Evolutionary conservation across 2,329 filamentous ascomycete genomes (phyloP).

Genomic region (Knufia fluminis): DNA sequence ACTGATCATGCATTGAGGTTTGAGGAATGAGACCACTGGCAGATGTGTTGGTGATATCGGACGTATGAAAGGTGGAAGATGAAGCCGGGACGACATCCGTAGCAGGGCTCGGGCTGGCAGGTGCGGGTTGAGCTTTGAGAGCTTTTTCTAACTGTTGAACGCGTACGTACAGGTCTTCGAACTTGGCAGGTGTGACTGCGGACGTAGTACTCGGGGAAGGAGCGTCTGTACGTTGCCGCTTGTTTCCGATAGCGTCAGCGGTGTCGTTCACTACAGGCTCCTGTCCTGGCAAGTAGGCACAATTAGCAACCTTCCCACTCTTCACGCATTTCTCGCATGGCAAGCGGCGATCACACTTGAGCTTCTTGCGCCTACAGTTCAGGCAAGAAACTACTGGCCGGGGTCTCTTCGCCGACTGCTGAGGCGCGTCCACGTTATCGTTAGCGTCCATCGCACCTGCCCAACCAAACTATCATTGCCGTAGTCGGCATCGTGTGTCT

Average conservation of each 20-base stretch:
- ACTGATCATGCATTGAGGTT: too few species aligned
- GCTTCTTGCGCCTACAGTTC: constrained; percentile 40
- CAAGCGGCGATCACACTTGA: constrained; percentile 46
- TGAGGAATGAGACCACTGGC: too few species aligned
- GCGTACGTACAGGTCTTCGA: constrained; percentile 17
- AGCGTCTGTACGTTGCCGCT: constrained; percentile 12
- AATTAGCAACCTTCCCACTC: constrained; percentile 14
- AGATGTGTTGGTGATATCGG: too few species aligned
- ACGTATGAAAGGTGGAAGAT: too few species aligned
- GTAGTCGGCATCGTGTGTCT: neutral
- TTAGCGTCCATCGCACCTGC: too few species aligned
- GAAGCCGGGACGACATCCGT: too few species aligned
- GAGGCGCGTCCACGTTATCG: neutral
- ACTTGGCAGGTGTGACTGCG: constrained; percentile 1
- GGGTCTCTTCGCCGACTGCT: constrained; percentile 13
- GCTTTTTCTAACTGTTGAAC: constrained; percentile 15
- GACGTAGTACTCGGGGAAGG: neutral
- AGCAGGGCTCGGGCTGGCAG: too few species aligned
- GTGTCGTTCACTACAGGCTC: constrained; percentile 12
- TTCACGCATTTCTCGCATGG: constrained; percentile 44
- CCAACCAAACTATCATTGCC: too few species aligned
- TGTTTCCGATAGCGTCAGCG: constrained; percentile 5
- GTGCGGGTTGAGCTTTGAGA: constrained; percentile 10
- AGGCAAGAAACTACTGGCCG: constrained; percentile 31
- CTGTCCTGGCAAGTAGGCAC: constrained; percentile 19